Base-by-base conservation (phyloP, 176 grass and related monocot genomes). In the Oryza australiensis region DNA sequence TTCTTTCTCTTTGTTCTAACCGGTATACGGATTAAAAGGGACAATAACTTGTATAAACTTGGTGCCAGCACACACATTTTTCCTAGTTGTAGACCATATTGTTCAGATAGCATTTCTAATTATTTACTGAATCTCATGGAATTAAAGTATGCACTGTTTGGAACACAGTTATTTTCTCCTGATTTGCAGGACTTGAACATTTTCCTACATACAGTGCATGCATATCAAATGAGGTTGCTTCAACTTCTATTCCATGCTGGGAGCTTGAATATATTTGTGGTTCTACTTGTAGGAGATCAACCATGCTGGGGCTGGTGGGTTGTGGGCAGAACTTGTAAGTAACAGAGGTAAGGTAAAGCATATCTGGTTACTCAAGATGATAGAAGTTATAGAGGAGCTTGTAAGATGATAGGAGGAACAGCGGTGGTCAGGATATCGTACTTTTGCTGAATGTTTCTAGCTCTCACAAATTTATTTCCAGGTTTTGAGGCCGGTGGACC, bases 321-420 rank as follows among this genome's bases (percentile, higher is more conserved):
- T 98, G 76, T 98, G 95, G 95, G 87, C 92, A 82, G 95, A 98
- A 87, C 88, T 98, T 35, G 88, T 95, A 8, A 91, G 84, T 83
- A 98, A 95, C 86, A 98, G 87, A 91, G 95, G 95, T 98, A 89
- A 73, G 32, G 35, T 15, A 26, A 51, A 66, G 3, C 41, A 23
- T 20, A 62, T 43, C 26, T 22, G 27, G 40, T 59, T 77, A 77
- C 9, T 45, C 11, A 23, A 35, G 14, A 66, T 28, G 7, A 53
- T 34, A 40, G 15, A 53, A 2, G 32, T 32, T 69, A 12, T 11
- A 53, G 48, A 53, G 18, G 48, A 53, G 1, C 16, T 53, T 53
- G 48, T 20, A 32, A 26, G 13, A 49, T 51, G 7, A 37, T 33
- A 62, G 26, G 29, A 2, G 32, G 29, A 27, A 13, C 24, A 26